These are phyloP conservation scores for Magnusiomyces sp. DNA, from an alignment of 1,139 yeast species.

Conservation along the genomic window DNA sequence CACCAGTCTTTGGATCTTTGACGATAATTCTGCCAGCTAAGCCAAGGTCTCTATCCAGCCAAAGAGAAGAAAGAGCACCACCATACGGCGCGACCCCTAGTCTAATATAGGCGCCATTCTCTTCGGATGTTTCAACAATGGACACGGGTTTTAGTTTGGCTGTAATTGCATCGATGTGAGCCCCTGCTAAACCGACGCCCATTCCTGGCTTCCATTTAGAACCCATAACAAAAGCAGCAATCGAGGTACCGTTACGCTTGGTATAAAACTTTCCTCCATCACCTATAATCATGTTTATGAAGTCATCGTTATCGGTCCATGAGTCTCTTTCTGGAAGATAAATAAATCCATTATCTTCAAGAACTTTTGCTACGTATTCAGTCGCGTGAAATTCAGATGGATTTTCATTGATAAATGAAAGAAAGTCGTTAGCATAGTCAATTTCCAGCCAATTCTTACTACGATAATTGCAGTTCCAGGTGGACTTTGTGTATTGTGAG, in stretches of 20 bases:
- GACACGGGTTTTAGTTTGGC: conserved; percentile 63
- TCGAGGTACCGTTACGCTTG: conserved; percentile 65
- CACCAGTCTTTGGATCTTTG: conserved; percentile 30
- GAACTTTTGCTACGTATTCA: conserved; percentile 37
- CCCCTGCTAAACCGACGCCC: conserved; percentile 76
- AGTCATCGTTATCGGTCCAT: conserved; percentile 43
- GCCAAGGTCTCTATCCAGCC: conserved; percentile 86
- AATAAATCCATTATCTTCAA: conserved; percentile 41
- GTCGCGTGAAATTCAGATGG: conserved; percentile 95
- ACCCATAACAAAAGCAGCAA: conserved; percentile 66
- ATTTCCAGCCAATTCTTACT: conserved; percentile 8
- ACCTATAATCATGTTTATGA: background rate
- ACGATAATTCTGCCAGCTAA: conserved; percentile 82
- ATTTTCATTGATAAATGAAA: conserved; percentile 67
- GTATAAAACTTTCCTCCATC: conserved; percentile 61
- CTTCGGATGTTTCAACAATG: conserved; percentile 45
- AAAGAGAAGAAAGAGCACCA: conserved; percentile 57
- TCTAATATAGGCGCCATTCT: conserved; percentile 52
- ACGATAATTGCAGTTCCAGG: background rate
- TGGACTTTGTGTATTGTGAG: no score
- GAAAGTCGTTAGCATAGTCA: conserved; percentile 42
- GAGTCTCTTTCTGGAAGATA: conserved; percentile 61
- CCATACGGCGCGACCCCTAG: conserved; percentile 88
- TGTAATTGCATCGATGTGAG: conserved; percentile 86
- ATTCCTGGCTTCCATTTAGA: conserved; percentile 65